Percentiles rank a stretch among this genome's conserved stretches.
Conservation (phyloP, 345 rosid genomes). For the Brassica rapa region DNA sequence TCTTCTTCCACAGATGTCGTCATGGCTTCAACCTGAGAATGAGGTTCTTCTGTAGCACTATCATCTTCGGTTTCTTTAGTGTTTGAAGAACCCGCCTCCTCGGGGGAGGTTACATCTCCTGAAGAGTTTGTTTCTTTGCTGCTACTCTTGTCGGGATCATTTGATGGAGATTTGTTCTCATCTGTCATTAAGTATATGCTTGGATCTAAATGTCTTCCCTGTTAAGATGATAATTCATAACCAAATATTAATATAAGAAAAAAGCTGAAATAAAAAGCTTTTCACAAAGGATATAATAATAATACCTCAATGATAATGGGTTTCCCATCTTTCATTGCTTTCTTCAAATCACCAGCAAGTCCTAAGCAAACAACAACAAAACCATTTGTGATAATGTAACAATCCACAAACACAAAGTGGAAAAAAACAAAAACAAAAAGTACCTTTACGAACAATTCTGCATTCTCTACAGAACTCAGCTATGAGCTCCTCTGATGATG, state of each 20-base stretch:
- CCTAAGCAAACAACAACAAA: constrained; percentile 51
- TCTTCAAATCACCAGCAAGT: constrained; percentile 96
- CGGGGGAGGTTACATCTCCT: constrained; percentile 36
- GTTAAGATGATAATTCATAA: constrained; percentile 5
- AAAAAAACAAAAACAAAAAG: constrained; percentile 4
- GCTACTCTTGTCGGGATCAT: constrained; percentile 44
- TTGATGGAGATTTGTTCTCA: constrained; percentile 59
- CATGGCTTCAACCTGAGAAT: constrained; percentile 43
- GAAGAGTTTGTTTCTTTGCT: constrained; percentile 37
- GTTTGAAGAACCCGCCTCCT: constrained; percentile 39
- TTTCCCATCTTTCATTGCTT: constrained; percentile 99
- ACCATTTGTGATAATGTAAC: constrained; percentile 1
- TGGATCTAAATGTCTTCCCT: constrained; percentile 99
- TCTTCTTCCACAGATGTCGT: constrained; percentile 44
- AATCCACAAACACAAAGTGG: background rate
- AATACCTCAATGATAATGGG: constrained; percentile 93
- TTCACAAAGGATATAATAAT: background rate
- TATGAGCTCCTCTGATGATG: constrained; percentile 82
- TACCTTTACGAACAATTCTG: constrained; percentile 97
- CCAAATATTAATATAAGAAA: background rate
- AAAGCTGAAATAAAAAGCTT: background rate
- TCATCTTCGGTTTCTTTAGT: constrained; percentile 36
- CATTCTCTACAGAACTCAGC: constrained; percentile 97
- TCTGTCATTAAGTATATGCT: constrained; percentile 97
- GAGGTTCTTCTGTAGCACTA: constrained; percentile 11